Conservation (phyloP, 2,329 filamentous ascomycete species). For the Exophiala lecanii-corni region DNA sequence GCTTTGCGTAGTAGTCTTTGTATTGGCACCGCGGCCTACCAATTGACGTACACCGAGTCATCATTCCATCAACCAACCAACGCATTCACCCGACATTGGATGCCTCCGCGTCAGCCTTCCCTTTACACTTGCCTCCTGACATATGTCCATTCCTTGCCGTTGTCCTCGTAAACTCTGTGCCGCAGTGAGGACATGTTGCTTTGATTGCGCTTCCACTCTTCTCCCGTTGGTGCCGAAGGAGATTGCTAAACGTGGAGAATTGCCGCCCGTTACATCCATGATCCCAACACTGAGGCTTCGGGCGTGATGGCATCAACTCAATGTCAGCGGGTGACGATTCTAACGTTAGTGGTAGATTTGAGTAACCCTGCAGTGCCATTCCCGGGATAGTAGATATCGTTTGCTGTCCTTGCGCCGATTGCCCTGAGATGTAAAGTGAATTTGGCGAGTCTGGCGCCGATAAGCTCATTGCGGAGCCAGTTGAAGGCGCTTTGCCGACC, state of each 20-base stretch:
- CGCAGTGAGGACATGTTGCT: conserved; percentile 83
- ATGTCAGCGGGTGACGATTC: conserved; percentile 23
- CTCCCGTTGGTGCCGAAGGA: conserved; percentile 86
- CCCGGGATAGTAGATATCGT: conserved; percentile 13
- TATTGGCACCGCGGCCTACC: too few relatives aligned
- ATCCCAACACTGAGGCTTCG: conserved; percentile 96
- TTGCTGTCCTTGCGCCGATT: conserved; percentile 10
- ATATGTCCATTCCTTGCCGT: conserved; percentile 82
- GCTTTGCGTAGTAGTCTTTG: too few relatives aligned
- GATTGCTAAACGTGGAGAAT: conserved; percentile 94
- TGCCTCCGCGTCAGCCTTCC: conserved; percentile 20
- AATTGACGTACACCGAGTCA: too few relatives aligned
- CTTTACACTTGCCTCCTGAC: conserved; percentile 88
- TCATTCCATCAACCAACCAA: too few relatives aligned
- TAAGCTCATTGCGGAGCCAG: conserved; percentile 15
- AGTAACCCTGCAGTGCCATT: conserved; percentile 17
- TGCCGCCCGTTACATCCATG: conserved; percentile 94
- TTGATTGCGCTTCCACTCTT: conserved; percentile 89
- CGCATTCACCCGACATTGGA: conserved; percentile 11
- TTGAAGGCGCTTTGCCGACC: conserved; percentile 12
- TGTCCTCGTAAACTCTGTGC: conserved; percentile 88
- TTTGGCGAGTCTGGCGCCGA: conserved; percentile 12
- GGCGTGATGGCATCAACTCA: conserved; percentile 46
- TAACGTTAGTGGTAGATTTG: conserved; percentile 16
- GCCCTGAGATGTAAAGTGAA: conserved; percentile 12